These are phyloP conservation scores for Eurotiales sp. DNA, from an alignment of 2,329 filamentous ascomycete genomes.

Conservation along the genomic window DNA sequence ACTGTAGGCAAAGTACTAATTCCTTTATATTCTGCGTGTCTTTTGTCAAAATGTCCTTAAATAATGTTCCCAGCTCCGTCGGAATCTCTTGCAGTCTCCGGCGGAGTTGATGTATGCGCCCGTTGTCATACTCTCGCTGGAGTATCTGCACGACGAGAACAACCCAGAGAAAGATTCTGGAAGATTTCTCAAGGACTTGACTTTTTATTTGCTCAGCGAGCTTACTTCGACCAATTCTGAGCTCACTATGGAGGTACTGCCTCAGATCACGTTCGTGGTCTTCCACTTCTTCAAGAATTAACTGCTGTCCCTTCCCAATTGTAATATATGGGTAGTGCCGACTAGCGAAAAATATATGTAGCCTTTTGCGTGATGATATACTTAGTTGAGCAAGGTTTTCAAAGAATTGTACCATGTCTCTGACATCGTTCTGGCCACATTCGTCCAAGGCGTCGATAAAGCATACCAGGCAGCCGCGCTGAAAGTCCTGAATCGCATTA, in stretches of 20 bases:
- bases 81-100: constrained; percentile 39
- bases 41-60: constrained; percentile 49
- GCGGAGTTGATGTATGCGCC: constrained; percentile 27
- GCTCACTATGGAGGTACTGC: constrained; percentile 30
- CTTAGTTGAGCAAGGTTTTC: constrained; percentile 25
- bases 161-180: constrained; percentile 46
- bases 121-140: constrained; percentile 34
- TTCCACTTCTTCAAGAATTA: constrained; percentile 33
- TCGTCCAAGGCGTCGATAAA: constrained; percentile 46
- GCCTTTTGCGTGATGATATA: not conserved
- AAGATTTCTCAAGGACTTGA: constrained; percentile 34
- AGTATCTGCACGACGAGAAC: constrained; percentile 43
- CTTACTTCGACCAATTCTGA: constrained; percentile 18
- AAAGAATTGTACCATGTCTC: constrained; percentile 33
- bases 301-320: constrained; percentile 24
- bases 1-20: not conserved
- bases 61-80: constrained; percentile 44
- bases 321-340: constrained; percentile 41
- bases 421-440: constrained; percentile 34
- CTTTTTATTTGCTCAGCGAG: not conserved
- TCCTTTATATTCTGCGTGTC: constrained; percentile 38
- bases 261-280: constrained; percentile 31
- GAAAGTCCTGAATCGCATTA: not conserved
- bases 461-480: constrained; percentile 15
- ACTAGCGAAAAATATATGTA: constrained; percentile 38